Percentiles rank a stretch among this genome's conserved stretches.
These are phyloP conservation scores for barley (Hordeum vulgare) DNA, from an alignment of 176 grass and related monocot species.

Conservation along the genomic window MorexV3_pseudomolecules_assembly NC_058519.1:16946661-16947160, in stretches of 20 bases:
- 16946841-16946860: constrained; percentile 81
- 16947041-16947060: constrained; percentile 88
- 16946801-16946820: constrained; percentile 76
- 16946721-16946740: constrained; percentile 65
- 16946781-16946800: constrained; percentile 37
- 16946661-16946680: constrained; percentile 10
- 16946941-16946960: constrained; percentile 32
- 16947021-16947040: constrained; percentile 57
- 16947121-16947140: constrained; percentile 93
- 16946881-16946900: constrained; percentile 74
- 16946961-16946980: constrained; percentile 66
- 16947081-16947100: constrained; percentile 36
- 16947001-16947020: constrained; percentile 53
- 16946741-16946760: constrained; percentile 54
- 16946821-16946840: constrained; percentile 63
- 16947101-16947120: constrained; percentile 76
- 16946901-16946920: constrained; percentile 76
- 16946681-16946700: constrained; percentile 47
- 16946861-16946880: constrained; percentile 81
- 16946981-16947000: constrained; percentile 51
- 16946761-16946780: background rate
- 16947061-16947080: constrained; percentile 65
- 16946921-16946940: constrained; percentile 79
- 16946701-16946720: constrained; percentile 44
- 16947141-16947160: constrained; percentile 85